Percentiles rank a stretch among this genome's conserved stretches.
Conservation (phyloP, 2,329 filamentous ascomycete genomes). For the Trichoderma simmonsii region DNA sequence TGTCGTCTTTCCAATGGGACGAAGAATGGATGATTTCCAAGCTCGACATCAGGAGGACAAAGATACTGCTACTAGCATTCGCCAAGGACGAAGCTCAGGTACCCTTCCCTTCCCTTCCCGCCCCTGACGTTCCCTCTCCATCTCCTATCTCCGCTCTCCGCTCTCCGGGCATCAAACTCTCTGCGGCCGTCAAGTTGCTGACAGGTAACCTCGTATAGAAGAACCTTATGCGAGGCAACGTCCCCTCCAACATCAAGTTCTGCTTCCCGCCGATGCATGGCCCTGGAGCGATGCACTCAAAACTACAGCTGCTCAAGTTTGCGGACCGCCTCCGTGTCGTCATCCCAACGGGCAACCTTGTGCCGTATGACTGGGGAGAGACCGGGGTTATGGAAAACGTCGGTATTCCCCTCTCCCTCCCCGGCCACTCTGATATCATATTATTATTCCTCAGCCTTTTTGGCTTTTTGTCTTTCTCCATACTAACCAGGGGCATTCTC, state of each 20-base stretch:
- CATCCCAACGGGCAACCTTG: conserved; percentile 83
- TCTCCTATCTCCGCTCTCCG: not conserved
- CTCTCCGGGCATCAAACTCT: not conserved
- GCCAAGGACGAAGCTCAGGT: conserved; percentile 53
- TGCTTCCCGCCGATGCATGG: conserved; percentile 82
- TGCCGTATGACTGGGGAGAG: conserved; percentile 87
- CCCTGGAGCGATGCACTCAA: conserved; percentile 83
- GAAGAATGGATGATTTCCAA: conserved; percentile 75
- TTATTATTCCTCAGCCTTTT: not conserved
- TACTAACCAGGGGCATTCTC: not conserved
- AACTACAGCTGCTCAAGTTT: conserved; percentile 87
- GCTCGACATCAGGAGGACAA: conserved; percentile 58
- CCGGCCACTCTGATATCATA: not conserved
- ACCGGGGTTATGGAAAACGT: conserved; percentile 82
- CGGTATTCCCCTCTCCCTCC: not conserved
- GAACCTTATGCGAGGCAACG: conserved; percentile 47
- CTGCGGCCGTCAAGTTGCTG: not conserved
- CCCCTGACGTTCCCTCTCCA: not conserved
- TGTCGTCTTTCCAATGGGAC: conserved; percentile 88
- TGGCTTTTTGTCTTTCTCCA: not conserved
- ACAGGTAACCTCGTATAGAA: conserved; percentile 34
- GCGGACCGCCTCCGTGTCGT: conserved; percentile 70
- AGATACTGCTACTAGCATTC: conserved; percentile 59
- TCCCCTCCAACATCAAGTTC: conserved; percentile 57
- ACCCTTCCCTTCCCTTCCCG: conserved; percentile 14